Percentiles rank a stretch among this genome's conserved stretches.
phyloP scores from a whole-genome alignment of 371 early-diverging fungal species.

The Mortierella sp. region DNA sequence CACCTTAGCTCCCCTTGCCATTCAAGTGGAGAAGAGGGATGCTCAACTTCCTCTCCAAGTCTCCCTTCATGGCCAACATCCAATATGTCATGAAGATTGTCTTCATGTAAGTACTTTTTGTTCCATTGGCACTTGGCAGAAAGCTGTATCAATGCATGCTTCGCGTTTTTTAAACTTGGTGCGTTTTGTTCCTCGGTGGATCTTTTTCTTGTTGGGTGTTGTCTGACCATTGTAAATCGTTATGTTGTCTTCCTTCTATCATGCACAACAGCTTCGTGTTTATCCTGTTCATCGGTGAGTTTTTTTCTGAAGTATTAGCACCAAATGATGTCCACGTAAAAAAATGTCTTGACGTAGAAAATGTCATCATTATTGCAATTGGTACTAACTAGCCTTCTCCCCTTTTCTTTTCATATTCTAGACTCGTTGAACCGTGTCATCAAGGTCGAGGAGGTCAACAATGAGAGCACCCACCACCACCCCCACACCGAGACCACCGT shows the following conservation, averaged over 20 bases:
- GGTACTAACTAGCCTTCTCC: neutral
- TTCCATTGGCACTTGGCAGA: neutral
- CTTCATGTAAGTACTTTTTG: constrained; percentile 65
- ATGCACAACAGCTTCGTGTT: constrained; percentile 68
- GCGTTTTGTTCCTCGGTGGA: neutral
- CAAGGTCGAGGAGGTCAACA: constrained; percentile 65
- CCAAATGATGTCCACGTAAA: neutral
- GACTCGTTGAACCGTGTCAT: constrained; percentile 81
- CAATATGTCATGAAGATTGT: constrained; percentile 69
- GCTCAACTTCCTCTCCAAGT: constrained; percentile 66
- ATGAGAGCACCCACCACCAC: constrained; percentile 58
- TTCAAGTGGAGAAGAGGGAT: constrained; percentile 70
- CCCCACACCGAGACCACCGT: constrained; percentile 68
- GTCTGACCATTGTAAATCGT: neutral
- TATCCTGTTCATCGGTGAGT: constrained; percentile 73
- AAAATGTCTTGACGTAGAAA: neutral
- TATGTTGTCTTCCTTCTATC: neutral
- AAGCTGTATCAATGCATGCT: neutral
- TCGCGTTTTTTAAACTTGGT: neutral
- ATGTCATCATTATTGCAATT: constrained; percentile 11
- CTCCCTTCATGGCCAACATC: constrained; percentile 63
- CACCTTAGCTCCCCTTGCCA: constrained; percentile 69
- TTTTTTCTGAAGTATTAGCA: neutral
- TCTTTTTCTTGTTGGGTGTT: neutral
- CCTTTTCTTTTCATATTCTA: constrained; percentile 26